phyloP scores from a whole-genome alignment of 78 protist species.

The Chrysochromulina tobinii region DNA sequence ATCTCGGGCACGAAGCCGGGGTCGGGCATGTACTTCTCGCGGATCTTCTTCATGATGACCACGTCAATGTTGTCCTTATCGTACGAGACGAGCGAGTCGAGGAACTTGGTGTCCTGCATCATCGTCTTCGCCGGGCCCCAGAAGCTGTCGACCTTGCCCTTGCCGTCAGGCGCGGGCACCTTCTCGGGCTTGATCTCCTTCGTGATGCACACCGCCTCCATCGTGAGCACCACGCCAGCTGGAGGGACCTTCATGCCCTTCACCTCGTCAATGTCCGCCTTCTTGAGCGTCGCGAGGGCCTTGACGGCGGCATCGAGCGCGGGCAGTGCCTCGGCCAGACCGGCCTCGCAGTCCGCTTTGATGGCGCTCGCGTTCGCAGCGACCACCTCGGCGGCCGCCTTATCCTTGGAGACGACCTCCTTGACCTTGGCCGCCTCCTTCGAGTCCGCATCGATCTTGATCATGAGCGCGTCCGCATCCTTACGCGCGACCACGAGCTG shows the following conservation, averaged over 20 bases:
- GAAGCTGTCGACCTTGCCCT: constrained; percentile 6
- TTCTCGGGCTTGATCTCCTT: constrained; percentile 27
- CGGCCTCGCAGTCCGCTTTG: constrained; percentile 53
- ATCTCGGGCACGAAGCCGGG: constrained; percentile 49
- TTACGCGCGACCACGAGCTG: constrained; percentile 21
- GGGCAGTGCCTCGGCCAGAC: constrained; percentile 66
- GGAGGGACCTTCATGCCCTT: constrained; percentile 56
- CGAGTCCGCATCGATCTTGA: constrained; percentile 29
- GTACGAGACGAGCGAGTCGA: constrained; percentile 42
- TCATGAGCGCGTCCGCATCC: constrained; percentile 38
- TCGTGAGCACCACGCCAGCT: constrained; percentile 49
- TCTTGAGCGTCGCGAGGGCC: constrained; percentile 45
- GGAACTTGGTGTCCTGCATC: constrained; percentile 39
- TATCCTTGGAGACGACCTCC: constrained; percentile 22
- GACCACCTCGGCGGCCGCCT: constrained; percentile 43
- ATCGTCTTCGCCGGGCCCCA: constrained; percentile 60
- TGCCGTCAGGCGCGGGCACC: background rate
- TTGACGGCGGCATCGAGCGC: constrained; percentile 55
- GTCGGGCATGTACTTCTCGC: constrained; percentile 40
- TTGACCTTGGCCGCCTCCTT: background rate
- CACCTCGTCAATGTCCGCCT: constrained; percentile 52
- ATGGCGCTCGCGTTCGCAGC: constrained; percentile 44
- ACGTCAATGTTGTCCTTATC: constrained; percentile 66
- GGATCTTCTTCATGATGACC: constrained; percentile 14
- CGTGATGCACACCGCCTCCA: constrained; percentile 75